A percentile compares a stretch with the other conserved stretches of the same genome.
phyloP scores from a whole-genome alignment of 2,329 filamentous ascomycete genomes.

The Aspergillus aculeatinus region DNA sequence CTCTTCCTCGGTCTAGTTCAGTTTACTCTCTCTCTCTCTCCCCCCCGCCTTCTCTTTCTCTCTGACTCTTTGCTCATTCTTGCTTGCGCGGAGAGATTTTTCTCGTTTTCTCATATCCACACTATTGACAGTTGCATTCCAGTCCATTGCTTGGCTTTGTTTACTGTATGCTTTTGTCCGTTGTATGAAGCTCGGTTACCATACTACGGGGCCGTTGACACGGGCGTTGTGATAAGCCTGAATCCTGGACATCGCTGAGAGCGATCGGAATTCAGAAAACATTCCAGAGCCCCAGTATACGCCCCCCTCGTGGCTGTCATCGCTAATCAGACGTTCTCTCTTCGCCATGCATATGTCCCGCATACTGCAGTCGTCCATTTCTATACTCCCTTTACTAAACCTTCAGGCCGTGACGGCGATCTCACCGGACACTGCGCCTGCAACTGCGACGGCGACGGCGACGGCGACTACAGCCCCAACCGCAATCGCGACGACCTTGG shows the following conservation, averaged over 20 bases:
- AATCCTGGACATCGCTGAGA: neutral
- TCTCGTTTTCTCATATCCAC: neutral
- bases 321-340: conserved; percentile 6
- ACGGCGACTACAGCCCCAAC: neutral
- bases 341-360: conserved; percentile 32
- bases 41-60: neutral
- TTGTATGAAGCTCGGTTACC: neutral
- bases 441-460: neutral
- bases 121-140: neutral
- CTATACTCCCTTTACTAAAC: conserved; percentile 30
- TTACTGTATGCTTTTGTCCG: neutral
- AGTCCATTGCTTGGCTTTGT: conserved; percentile 6
- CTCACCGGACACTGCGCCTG: conserved; percentile 25
- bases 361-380: conserved; percentile 26
- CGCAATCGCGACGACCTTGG: neutral
- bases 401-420: conserved; percentile 25
- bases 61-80: neutral
- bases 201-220: neutral
- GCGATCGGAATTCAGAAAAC: conserved; percentile 6
- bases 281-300: conserved; percentile 6
- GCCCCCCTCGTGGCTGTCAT: conserved; percentile 4
- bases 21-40: neutral
- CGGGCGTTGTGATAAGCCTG: neutral
- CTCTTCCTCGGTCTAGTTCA: neutral
- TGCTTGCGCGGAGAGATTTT: neutral